A percentile compares a stretch with the other conserved stretches of the same genome.
These are phyloP conservation scores for Monosporascus cannonballus DNA, from an alignment of 2,329 filamentous ascomycete genomes.

Conservation along the genomic window DNA sequence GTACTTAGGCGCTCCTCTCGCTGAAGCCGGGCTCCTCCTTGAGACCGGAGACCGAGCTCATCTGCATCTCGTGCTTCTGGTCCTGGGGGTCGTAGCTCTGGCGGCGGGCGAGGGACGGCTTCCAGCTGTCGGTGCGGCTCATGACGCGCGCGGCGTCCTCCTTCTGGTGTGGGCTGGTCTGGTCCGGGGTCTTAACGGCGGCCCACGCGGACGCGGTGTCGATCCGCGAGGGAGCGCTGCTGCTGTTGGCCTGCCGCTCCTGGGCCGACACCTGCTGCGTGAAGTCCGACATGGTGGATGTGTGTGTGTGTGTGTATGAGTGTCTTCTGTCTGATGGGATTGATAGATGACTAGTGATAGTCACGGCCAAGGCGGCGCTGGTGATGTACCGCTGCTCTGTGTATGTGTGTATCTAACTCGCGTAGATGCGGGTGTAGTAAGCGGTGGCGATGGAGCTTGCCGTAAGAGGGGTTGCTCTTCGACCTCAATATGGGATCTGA, in stretches of 20 bases:
- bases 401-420: neutral
- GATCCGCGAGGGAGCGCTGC: conserved; percentile 1
- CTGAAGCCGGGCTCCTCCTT: conserved; percentile 36
- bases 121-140: conserved; percentile 36
- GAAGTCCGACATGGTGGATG: neutral
- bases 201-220: conserved; percentile 6
- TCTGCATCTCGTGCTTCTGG: conserved; percentile 45
- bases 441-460: too few relatives aligned
- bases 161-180: conserved; percentile 22
- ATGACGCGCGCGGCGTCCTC: conserved; percentile 31
- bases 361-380: neutral
- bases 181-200: conserved; percentile 3
- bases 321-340: neutral
- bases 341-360: too few relatives aligned
- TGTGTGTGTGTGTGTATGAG: too few relatives aligned
- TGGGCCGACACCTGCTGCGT: neutral
- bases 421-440: too few relatives aligned
- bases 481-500: too few relatives aligned
- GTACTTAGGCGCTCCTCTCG: conserved; percentile 23
- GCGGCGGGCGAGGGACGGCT: conserved; percentile 35
- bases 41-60: conserved; percentile 32
- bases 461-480: too few relatives aligned
- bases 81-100: conserved; percentile 50
- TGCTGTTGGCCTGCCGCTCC: neutral
- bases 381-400: neutral